Evolutionary conservation across 371 early-diverging fungal genomes (phyloP), one percentile per base, ranked within the genome.

Genomic region (Chytridiales sp.): DNA sequence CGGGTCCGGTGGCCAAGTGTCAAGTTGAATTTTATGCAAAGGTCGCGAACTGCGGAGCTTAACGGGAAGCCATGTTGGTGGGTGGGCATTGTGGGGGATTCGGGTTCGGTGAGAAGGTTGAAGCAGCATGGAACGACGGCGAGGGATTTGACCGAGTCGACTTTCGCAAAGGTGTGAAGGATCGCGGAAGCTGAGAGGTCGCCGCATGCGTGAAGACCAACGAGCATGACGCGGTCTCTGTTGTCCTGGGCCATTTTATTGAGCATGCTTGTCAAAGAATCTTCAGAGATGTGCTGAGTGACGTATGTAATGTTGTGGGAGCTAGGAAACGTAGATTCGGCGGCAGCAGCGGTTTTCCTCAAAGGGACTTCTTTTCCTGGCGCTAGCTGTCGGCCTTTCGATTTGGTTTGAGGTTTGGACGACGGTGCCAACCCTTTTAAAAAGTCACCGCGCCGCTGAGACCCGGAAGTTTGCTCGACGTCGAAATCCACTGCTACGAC

Each of bases 171-270:
- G 68, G 86, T 87, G 30, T 85, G 53, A 22, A 80, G 77, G 32
- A 90, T 79, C 53, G 86, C 86, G n/a, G 82, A 73, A 47, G 85
- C 83, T 3, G 88, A 81, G 47, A 93, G 60, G 53, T 91, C 86
- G 8, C 93, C 93, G 57, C 93, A 93, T 0, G 93, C 87, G 64
- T 93, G 92, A n/a, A 92, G 74, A 2, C 92, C 91, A 39, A 87
- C 86, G 0, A 91, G 69, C 54, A 88, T 68, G 82, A 86, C 87
- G 35, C 44, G 9, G 13, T 50, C 49, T 3, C 22, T 21, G 19
- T 24, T 29, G 48, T 27, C n/a, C n/a, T n/a, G n/a, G n/a, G n/a
- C n/a, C n/a, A n/a, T n/a, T n/a, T n/a, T n/a, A n/a, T n/a, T n/a
- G n/a, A n/a, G n/a, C n/a, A n/a, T n/a, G n/a, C n/a, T n/a, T n/a